Base-by-base conservation (phyloP, 371 early-diverging fungal genomes). In the Syncephalastrum racemosum region DNA sequence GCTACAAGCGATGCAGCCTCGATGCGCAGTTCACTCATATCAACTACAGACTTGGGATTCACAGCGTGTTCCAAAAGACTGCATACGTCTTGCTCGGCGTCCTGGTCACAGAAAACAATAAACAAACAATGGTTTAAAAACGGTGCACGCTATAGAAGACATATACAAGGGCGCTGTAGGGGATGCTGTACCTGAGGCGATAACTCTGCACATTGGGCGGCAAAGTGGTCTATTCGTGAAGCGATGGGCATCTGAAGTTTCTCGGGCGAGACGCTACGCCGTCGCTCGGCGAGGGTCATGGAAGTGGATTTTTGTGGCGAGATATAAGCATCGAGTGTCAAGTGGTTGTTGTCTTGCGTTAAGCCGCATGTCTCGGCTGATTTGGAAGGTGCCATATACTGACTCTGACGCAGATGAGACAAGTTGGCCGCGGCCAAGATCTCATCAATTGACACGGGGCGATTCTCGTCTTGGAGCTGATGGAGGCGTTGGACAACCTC, bases 371-470 rank as follows among this genome's bases (percentile, higher is more conserved):
- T 55, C 10, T 58, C 58, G 42, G 58, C 54, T 14, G 64, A 64
- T 46, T 64, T 64, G 2, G 64, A 64, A 19, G 59, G 43, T 0
- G 36, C 36, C 36, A 31, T 31, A 12, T 31, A 31, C 36, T 52
- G 53, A 31, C 54, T 48, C 23, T 62, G 60, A 19, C 60, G 58
- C 15, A 67, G 64, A 53, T 65, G 70, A 41, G 56, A 55, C 18
- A 73, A 53, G 53, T 73, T 73, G 15, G 70, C 67, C 23, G 71
- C 70, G 15, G 53, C 18, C 2, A 67, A 57, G 23, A 67, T 61
- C 42, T 73, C 73, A 53, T 73, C 63, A 13, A 72, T 62, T 7
- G 66, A 64, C 20, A 72, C 64, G 36, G 66, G 66, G 2, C 62
- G 58, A 48, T 68, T 55, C 22, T 46, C 44, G 8, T 72, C 39